A percentile compares a stretch with the other conserved stretches of the same genome.
Evolutionary conservation across 108 stramenopile genomes (phyloP).

Genomic region (Cyclotella distinguenda): DNA sequence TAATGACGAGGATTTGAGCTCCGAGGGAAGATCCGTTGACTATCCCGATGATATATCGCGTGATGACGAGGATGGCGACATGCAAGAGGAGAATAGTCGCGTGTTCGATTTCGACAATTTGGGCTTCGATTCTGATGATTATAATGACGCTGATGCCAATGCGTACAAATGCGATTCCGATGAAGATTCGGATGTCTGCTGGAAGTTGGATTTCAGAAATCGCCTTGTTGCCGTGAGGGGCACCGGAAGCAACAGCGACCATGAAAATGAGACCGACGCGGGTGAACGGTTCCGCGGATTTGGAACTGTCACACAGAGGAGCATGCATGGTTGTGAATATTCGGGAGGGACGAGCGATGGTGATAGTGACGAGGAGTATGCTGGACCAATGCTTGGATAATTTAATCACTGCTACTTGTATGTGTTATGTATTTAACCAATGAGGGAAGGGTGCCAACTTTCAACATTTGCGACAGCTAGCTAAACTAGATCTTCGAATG

Average conservation of each 20-base stretch:
- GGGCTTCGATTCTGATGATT: conserved; percentile 29
- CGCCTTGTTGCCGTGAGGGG: conserved; percentile 17
- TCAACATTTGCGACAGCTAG: no score
- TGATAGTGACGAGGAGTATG: conserved; percentile 30
- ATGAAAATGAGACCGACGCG: conserved; percentile 5
- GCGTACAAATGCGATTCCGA: neutral
- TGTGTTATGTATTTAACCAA: no score
- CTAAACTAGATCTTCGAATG: no score
- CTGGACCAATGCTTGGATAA: conserved; percentile 20
- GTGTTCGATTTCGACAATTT: conserved; percentile 1
- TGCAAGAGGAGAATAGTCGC: neutral
- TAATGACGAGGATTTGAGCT: conserved; percentile 37
- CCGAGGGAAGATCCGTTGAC: conserved; percentile 46
- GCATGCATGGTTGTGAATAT: conserved; percentile 16
- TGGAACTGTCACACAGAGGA: neutral
- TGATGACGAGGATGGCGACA: conserved; percentile 13
- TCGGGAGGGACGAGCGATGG: conserved; percentile 10
- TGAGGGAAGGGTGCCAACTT: no score
- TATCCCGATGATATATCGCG: conserved; percentile 36
- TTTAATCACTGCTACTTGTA: no score
- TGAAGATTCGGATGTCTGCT: conserved; percentile 22
- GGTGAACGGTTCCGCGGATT: neutral
- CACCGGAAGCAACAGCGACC: neutral
- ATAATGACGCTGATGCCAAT: conserved; percentile 20
- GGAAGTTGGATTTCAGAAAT: conserved; percentile 42